phyloP scores from a whole-genome alignment of 345 rosid species.

The Eucalyptus tenuipes region DNA sequence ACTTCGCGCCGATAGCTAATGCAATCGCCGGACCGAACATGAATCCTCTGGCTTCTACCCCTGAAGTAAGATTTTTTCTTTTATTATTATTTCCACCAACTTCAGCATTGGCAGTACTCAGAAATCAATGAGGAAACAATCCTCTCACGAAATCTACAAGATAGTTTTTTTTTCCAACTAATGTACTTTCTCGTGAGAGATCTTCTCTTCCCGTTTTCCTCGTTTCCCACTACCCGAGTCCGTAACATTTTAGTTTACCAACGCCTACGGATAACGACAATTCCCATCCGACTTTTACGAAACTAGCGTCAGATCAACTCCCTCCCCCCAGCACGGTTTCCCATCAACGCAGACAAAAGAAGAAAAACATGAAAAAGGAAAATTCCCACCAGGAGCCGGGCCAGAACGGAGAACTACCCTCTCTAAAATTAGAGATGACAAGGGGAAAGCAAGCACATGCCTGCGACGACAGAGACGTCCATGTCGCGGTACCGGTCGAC shows the following conservation, averaged over 20 bases:
- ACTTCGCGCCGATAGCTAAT: slow-evolving; percentile 89
- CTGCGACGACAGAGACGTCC: slow-evolving; percentile 88
- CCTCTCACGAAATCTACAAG: neutral
- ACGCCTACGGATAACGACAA: neutral
- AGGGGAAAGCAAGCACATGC: slow-evolving; percentile 17
- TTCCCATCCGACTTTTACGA: neutral
- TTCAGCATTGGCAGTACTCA: neutral
- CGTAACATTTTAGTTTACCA: neutral
- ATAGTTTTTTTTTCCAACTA: neutral
- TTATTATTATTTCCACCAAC: neutral
- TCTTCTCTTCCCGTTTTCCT: neutral
- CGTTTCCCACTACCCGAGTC: neutral
- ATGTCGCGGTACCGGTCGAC: slow-evolving; percentile 89
- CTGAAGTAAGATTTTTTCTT: slow-evolving; percentile 1
- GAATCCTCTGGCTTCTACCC: slow-evolving; percentile 92
- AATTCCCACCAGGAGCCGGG: neutral
- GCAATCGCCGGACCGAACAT: slow-evolving; percentile 90
- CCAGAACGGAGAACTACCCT: neutral
- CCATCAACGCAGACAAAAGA: neutral
- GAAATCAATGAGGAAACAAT: neutral
- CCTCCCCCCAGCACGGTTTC: neutral
- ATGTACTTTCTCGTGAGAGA: neutral
- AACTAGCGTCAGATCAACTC: neutral
- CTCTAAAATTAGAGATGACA: neutral
- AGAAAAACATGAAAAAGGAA: neutral